Conservation (phyloP, 352 stramenopile genomes). For the Phytophthora pluvialis region DNA sequence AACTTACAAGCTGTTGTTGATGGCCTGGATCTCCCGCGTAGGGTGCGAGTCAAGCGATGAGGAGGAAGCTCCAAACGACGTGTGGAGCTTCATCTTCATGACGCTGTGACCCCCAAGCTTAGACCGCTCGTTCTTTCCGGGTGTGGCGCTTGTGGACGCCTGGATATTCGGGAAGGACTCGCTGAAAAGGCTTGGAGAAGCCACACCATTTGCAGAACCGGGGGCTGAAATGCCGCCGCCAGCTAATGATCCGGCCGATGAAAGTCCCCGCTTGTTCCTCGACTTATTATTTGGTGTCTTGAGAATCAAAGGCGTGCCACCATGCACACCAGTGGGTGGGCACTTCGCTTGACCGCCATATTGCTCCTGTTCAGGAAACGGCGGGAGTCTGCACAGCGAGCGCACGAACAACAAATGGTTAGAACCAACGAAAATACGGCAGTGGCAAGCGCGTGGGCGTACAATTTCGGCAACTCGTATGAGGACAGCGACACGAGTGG, state of each 20-base stretch:
- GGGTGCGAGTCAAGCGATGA: slow-evolving; percentile 41
- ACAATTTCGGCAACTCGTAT: slow-evolving; percentile 74
- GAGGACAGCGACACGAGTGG: slow-evolving; percentile 57
- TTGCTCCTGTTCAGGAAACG: slow-evolving; percentile 53
- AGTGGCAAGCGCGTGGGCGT: slow-evolving; percentile 19
- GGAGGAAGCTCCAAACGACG: slow-evolving; percentile 52
- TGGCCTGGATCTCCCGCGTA: slow-evolving; percentile 76
- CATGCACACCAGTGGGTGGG: not conserved
- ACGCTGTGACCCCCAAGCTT: slow-evolving; percentile 66
- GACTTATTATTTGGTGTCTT: slow-evolving; percentile 18
- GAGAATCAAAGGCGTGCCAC: slow-evolving; percentile 10
- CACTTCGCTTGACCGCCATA: slow-evolving; percentile 16
- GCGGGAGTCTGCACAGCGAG: slow-evolving; percentile 51
- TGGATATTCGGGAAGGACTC: slow-evolving; percentile 85
- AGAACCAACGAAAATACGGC: not conserved
- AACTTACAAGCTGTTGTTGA: slow-evolving; percentile 84
- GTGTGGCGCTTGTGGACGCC: slow-evolving; percentile 74
- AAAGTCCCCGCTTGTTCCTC: slow-evolving; percentile 12
- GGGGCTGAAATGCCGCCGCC: slow-evolving; percentile 40
- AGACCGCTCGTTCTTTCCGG: slow-evolving; percentile 66
- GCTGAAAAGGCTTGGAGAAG: slow-evolving; percentile 33
- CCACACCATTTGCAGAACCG: slow-evolving; percentile 37
- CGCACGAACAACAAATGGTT: slow-evolving; percentile 9
- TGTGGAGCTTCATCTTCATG: slow-evolving; percentile 84
- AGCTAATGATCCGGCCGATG: slow-evolving; percentile 26